phyloP scores from a whole-genome alignment of 2,329 filamentous ascomycete genomes.

The Incumbomyces delicatus region DNA sequence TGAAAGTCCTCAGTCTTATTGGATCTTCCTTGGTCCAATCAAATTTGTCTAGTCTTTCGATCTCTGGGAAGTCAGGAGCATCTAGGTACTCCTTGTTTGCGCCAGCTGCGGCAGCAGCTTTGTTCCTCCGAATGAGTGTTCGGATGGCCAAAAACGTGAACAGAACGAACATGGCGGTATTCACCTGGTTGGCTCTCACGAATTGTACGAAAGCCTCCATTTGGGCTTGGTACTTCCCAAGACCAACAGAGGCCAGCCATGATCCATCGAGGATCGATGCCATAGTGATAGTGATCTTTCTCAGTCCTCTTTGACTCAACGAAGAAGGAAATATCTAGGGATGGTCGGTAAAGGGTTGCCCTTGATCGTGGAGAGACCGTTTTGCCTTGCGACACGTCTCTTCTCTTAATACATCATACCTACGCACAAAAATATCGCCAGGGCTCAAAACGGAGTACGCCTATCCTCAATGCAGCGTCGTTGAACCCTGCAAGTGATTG shows the following conservation, averaged over 20 bases:
- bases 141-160: constrained; percentile 11
- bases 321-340: too few relatives aligned
- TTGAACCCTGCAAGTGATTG: too few relatives aligned
- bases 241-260: not conserved
- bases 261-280: constrained; percentile 1
- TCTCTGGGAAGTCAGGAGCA: constrained; percentile 21
- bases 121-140: constrained; percentile 11
- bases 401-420: too few relatives aligned
- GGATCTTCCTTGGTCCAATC: constrained; percentile 43
- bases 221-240: not conserved
- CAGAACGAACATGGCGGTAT: constrained; percentile 3
- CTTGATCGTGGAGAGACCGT: too few relatives aligned
- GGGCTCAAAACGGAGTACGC: too few relatives aligned
- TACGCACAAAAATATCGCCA: too few relatives aligned
- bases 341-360: too few relatives aligned
- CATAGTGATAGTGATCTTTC: not conserved
- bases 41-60: constrained; percentile 39
- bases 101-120: constrained; percentile 11
- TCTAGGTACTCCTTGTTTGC: constrained; percentile 15
- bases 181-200: constrained; percentile 5
- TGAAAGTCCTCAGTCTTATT: constrained; percentile 47
- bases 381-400: too few relatives aligned
- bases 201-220: not conserved
- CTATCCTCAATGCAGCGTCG: too few relatives aligned
- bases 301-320: too few relatives aligned